Evolutionary conservation across 169 alveolate genomes (phyloP).

Genomic region (Cryptosporidium sp.): DNA sequence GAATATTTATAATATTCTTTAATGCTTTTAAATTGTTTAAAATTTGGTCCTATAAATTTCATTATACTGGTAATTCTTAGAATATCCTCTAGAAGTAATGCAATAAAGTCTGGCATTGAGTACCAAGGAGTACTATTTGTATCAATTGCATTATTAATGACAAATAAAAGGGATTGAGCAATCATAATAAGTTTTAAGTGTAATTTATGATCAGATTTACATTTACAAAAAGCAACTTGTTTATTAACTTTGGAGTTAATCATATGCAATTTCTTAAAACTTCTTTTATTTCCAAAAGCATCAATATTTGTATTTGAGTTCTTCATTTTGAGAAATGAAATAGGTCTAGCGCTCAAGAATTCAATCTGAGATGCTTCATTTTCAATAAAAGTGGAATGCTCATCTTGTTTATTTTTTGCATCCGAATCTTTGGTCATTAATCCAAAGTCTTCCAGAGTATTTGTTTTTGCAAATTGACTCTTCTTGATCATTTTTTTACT

Average conservation of each 20-base stretch:
- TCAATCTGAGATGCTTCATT: not conserved
- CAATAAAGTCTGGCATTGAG: constrained; percentile 44
- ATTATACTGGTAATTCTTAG: constrained; percentile 56
- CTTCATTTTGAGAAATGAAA: constrained; percentile 17
- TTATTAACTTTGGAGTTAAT: constrained; percentile 40
- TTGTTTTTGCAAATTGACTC: not conserved
- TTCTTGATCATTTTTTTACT: constrained; percentile 30
- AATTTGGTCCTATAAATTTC: constrained; percentile 18
- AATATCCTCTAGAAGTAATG: constrained; percentile 36
- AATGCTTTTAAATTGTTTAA: not conserved
- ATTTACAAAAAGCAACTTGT: constrained; percentile 48
- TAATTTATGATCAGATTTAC: not conserved
- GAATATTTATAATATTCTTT: constrained; percentile 54
- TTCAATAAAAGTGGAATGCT: not conserved
- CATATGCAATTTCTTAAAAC: constrained; percentile 10
- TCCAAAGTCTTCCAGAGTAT: constrained; percentile 18
- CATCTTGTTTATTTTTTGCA: not conserved
- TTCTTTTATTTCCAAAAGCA: not conserved
- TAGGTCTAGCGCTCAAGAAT: not conserved
- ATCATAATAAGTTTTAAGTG: constrained; percentile 22
- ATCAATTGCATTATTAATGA: constrained; percentile 25
- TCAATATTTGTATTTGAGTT: not conserved
- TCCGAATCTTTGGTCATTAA: not conserved
- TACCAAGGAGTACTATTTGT: constrained; percentile 41
- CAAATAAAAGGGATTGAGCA: constrained; percentile 51